Conservation (phyloP, 1,284 basidiomycete genomes). For the Termitomyces sp. region DNA sequence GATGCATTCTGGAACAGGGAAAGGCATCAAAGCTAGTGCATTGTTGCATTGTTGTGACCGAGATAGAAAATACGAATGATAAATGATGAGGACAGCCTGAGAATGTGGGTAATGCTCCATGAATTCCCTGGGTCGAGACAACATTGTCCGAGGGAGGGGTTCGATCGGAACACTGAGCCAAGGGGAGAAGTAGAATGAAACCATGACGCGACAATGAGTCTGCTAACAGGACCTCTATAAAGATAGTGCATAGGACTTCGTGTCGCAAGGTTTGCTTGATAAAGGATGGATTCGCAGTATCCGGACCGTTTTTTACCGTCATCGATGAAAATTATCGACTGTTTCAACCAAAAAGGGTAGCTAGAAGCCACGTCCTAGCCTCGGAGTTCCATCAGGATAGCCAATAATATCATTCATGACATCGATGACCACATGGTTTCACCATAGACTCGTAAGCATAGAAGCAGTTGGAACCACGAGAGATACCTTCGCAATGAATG, state of each 20-base stretch:
- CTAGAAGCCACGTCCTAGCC: not conserved
- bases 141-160: not conserved
- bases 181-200: not conserved
- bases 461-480: not conserved
- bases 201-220: not conserved
- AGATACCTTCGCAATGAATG: not conserved
- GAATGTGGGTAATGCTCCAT: not conserved
- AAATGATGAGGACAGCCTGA: not conserved
- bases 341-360: constrained; percentile 2
- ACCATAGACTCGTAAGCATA: not conserved
- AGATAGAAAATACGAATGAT: not conserved
- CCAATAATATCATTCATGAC: constrained; percentile 5
- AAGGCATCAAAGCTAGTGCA: not conserved
- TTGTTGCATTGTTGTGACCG: not conserved
- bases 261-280: constrained; percentile 9
- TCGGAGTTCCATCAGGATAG: not conserved
- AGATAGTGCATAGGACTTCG: not conserved
- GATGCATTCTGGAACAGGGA: not conserved
- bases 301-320: constrained; percentile 5
- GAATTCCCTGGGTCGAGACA: not conserved
- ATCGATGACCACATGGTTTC: constrained; percentile 9
- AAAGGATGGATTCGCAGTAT: constrained; percentile 5
- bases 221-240: not conserved
- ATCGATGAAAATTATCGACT: constrained; percentile 7
- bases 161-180: not conserved